Conservation (phyloP, 2,329 filamentous ascomycete genomes). For the Metarhizium robertsii region DNA sequence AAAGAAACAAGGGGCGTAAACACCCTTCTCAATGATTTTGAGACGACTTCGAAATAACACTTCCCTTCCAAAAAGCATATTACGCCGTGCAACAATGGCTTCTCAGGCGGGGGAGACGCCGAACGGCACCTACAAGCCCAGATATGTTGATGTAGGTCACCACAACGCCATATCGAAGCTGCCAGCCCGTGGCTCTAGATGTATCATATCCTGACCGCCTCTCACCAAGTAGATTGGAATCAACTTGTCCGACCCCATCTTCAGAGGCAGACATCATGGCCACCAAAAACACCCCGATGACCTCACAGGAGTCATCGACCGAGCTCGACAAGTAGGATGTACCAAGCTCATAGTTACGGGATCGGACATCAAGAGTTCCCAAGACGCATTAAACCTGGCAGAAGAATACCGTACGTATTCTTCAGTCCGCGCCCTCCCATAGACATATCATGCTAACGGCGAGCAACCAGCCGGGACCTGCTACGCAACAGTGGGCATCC, state of each 20-base stretch:
- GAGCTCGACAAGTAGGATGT: conserved; percentile 71
- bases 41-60: background rate
- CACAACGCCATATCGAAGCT: background rate
- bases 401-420: conserved; percentile 57
- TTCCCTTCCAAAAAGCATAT: background rate
- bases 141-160: conserved; percentile 52
- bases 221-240: conserved; percentile 64
- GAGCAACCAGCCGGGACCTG: conserved; percentile 57
- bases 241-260: conserved; percentile 90
- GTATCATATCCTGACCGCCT: conserved; percentile 1
- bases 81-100: conserved; percentile 16
- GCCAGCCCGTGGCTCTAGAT: conserved; percentile 2
- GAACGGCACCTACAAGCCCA: conserved; percentile 26
- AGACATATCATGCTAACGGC: background rate
- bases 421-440: background rate
- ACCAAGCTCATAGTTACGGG: conserved; percentile 89
- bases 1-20: background rate
- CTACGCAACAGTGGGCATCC: conserved; percentile 86
- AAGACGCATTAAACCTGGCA: conserved; percentile 65
- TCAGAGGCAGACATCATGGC: conserved; percentile 74
- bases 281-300: conserved; percentile 67
- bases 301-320: conserved; percentile 64
- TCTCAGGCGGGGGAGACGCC: conserved; percentile 10
- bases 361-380: conserved; percentile 71
- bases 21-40: background rate